phyloP scores from a whole-genome alignment of 768 basidiomycete genomes.

The Serendipita vermifera region DNA sequence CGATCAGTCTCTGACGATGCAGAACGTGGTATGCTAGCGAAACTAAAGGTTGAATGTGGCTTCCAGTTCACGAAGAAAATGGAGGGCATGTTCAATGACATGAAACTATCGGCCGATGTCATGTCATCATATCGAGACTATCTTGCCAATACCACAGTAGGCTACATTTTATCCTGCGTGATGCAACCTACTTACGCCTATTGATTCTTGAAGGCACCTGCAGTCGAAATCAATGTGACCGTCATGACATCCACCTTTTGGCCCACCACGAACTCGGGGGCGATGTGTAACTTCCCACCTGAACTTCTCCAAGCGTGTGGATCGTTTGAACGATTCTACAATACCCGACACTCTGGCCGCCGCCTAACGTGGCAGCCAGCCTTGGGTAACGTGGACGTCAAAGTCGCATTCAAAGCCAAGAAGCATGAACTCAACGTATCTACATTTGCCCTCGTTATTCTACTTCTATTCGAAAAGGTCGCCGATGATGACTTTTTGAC shows the following conservation, averaged over 20 bases:
- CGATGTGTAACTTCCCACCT: constrained; percentile 53
- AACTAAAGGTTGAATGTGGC: constrained; percentile 92
- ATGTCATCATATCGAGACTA: constrained; percentile 58
- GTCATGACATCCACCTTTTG: constrained; percentile 97
- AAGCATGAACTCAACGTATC: constrained; percentile 88
- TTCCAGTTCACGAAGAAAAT: constrained; percentile 95
- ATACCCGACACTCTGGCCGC: constrained; percentile 77
- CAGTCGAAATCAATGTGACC: constrained; percentile 71
- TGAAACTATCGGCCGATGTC: constrained; percentile 75
- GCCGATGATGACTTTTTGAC: constrained; percentile 55
- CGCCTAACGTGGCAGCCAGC: constrained; percentile 86
- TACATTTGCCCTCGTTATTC: constrained; percentile 74
- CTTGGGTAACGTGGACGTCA: constrained; percentile 81
- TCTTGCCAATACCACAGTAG: constrained; percentile 47
- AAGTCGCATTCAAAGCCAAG: constrained; percentile 61
- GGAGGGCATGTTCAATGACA: constrained; percentile 98
- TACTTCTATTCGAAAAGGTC: constrained; percentile 73
- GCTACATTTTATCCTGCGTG: constrained; percentile 19
- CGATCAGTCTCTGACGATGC: constrained; percentile 95
- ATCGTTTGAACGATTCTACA: constrained; percentile 82
- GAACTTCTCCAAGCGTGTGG: constrained; percentile 50
- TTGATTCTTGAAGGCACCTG: constrained; percentile 40
- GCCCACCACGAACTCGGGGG: constrained; percentile 62
- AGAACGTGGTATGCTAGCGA: constrained; percentile 92
- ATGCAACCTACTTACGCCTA: neutral